Evolutionary conservation across 164 flowering plant genomes (phyloP).

Genomic region (Euptelea pleiosperma): DNA sequence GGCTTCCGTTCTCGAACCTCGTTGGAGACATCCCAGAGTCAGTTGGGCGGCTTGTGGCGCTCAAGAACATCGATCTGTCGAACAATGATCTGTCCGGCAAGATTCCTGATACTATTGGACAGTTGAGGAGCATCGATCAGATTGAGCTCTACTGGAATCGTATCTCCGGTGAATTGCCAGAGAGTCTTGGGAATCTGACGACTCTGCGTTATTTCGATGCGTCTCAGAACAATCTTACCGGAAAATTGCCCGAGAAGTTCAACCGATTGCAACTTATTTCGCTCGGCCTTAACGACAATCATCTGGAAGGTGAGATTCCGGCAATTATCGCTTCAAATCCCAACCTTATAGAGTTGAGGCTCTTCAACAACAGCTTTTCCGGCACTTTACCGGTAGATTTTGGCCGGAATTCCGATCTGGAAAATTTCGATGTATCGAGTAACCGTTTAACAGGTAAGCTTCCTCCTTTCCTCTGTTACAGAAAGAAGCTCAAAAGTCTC

Average conservation of each 20-base stretch:
- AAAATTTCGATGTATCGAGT: conserved; percentile 52
- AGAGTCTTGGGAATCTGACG: conserved; percentile 40
- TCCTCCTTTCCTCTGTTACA: conserved; percentile 48
- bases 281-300: conserved; percentile 56
- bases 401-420: conserved; percentile 44
- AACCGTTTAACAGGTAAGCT: conserved; percentile 56
- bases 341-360: conserved; percentile 35
- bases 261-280: conserved; percentile 41
- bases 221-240: conserved; percentile 57
- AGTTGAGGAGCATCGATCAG: conserved; percentile 28
- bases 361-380: conserved; percentile 63
- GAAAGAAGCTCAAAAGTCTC: conserved; percentile 35
- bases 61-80: conserved; percentile 49
- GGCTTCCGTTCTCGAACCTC: conserved; percentile 32
- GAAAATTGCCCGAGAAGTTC: conserved; percentile 45
- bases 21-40: conserved; percentile 58
- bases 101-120: conserved; percentile 51
- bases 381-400: conserved; percentile 52
- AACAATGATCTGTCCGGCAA: conserved; percentile 42
- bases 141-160: conserved; percentile 48
- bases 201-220: conserved; percentile 40
- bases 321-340: conserved; percentile 34
- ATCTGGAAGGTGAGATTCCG: conserved; percentile 52
- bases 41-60: conserved; percentile 29
- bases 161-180: conserved; percentile 59